Conservation (phyloP, 257 asterid genomes). For the Solanum bukasovii region DNA sequence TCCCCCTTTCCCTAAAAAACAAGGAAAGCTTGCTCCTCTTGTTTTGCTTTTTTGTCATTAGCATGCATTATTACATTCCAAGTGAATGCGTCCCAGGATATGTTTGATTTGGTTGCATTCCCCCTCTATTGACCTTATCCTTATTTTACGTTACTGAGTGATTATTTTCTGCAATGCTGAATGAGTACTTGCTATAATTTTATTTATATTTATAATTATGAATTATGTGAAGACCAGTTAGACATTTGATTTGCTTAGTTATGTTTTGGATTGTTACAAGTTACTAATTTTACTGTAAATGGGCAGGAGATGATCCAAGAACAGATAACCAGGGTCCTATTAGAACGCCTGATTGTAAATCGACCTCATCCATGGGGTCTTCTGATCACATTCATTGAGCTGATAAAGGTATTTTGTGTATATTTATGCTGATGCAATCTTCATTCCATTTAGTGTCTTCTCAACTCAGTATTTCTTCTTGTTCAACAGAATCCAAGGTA, state of each 20-base stretch:
- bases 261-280: not conserved
- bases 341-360: slow-evolving; percentile 77
- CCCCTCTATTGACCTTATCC: not conserved
- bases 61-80: not conserved
- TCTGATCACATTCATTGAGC: slow-evolving; percentile 70
- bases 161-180: not conserved
- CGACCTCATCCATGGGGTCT: slow-evolving; percentile 99
- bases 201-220: not conserved
- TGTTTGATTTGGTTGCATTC: not conserved
- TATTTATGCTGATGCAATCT: not conserved
- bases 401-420: slow-evolving; percentile 55
- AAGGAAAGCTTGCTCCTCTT: not conserved
- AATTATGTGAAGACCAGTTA: not conserved
- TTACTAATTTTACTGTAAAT: not conserved
- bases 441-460: not conserved
- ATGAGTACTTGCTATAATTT: not conserved
- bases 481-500: slow-evolving; percentile 67
- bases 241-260: not conserved
- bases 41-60: not conserved
- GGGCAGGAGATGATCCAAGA: slow-evolving; percentile 90
- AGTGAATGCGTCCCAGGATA: not conserved
- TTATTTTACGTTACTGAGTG: not conserved
- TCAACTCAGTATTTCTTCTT: not conserved
- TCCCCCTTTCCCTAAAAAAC: not conserved
- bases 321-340: slow-evolving; percentile 81